phyloP scores from a whole-genome alignment of 345 rosid genomes.

The Syzygium grande region DNA sequence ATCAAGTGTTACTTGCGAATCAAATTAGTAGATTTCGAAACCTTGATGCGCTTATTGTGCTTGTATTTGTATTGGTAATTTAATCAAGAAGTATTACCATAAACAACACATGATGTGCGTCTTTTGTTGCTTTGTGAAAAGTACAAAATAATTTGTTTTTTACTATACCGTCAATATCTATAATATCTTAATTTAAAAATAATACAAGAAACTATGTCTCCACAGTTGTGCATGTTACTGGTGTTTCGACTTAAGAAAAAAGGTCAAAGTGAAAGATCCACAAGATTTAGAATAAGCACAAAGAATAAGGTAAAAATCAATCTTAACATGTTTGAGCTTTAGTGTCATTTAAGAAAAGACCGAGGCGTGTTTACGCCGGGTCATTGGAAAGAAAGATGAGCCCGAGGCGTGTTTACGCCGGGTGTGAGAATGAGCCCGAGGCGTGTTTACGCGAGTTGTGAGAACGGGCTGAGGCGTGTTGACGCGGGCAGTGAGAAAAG shows the following conservation, averaged over 20 bases:
- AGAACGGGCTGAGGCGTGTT: too few species aligned
- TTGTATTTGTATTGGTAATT: background rate
- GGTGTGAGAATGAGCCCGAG: too few species aligned
- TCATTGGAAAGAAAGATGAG: too few species aligned
- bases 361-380: too few species aligned
- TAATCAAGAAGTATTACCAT: background rate
- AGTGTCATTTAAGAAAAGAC: background rate
- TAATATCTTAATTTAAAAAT: background rate
- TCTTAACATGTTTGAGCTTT: background rate
- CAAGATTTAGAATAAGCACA: background rate
- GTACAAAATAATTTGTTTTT: background rate
- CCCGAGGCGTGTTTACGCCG: too few species aligned
- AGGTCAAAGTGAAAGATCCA: background rate
- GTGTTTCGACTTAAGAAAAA: background rate
- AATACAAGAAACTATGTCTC: background rate
- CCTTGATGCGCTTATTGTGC: background rate
- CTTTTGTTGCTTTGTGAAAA: too few species aligned
- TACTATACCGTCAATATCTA: background rate
- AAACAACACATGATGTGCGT: background rate
- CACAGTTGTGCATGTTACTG: background rate
- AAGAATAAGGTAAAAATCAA: background rate
- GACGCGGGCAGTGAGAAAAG: too few species aligned
- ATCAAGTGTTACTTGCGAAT: background rate
- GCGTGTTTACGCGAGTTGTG: too few species aligned
- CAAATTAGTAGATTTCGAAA: background rate